Conservation (phyloP, 345 rosid genomes). For the Arabidopsis suecica region DNA sequence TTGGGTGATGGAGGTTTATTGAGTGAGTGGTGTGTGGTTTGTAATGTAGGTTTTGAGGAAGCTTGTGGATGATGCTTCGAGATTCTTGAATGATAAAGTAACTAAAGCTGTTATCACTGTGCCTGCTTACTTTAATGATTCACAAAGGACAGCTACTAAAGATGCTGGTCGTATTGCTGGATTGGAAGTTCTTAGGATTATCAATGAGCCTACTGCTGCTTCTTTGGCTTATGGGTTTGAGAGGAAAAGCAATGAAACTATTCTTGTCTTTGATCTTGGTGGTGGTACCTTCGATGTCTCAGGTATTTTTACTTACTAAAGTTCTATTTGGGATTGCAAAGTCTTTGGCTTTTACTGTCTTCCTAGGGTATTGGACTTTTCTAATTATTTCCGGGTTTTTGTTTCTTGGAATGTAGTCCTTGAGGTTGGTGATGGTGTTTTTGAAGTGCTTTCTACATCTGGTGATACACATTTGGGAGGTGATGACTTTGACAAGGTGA, state of each 20-base stretch:
- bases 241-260: constrained; percentile 90
- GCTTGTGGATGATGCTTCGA: constrained; percentile 94
- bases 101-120: constrained; percentile 75
- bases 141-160: constrained; percentile 97
- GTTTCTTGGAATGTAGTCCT: constrained; percentile 61
- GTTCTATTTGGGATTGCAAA: neutral
- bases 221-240: constrained; percentile 99
- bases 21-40: neutral
- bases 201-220: constrained; percentile 98
- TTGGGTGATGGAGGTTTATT: neutral
- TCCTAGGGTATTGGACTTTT: neutral
- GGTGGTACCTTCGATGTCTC: constrained; percentile 99
- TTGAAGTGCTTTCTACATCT: constrained; percentile 96
- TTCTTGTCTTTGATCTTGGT: constrained; percentile 97
- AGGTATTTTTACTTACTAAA: constrained; percentile 51
- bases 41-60: constrained; percentile 82
- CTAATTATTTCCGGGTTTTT: neutral
- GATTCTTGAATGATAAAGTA: constrained; percentile 72
- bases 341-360: neutral
- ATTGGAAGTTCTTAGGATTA: constrained; percentile 84
- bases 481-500: constrained; percentile 95
- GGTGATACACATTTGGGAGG: constrained; percentile 99
- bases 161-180: constrained; percentile 95
- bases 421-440: constrained; percentile 99
- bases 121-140: constrained; percentile 84